Percentiles rank a stretch among this genome's conserved stretches.
These are phyloP conservation scores for Solidago caesia DNA, from an alignment of 129 eudicot species.

Conservation along the genomic window DNA sequence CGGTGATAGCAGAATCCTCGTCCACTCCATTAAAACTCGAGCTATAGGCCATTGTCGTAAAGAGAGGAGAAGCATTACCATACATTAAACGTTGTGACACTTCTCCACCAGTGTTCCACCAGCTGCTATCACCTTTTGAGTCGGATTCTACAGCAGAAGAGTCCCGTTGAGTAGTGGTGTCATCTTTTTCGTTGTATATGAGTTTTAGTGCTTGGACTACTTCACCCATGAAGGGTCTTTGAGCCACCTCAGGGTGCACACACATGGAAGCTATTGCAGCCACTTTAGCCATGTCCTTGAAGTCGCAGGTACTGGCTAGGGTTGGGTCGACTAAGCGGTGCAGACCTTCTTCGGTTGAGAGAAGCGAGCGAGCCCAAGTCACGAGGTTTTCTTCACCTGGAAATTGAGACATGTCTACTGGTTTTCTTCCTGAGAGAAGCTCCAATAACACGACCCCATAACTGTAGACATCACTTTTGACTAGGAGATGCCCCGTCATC, in stretches of 20 bases:
- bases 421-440: conserved; percentile 77
- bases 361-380: conserved; percentile 78
- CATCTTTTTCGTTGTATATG: conserved; percentile 65
- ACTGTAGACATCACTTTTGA: conserved; percentile 90
- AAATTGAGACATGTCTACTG: conserved; percentile 87
- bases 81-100: conserved; percentile 36
- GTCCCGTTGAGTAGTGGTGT: conserved; percentile 52
- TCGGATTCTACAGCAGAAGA: conserved; percentile 63
- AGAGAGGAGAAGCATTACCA: conserved; percentile 45
- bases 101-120: conserved; percentile 69
- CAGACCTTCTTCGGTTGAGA: conserved; percentile 70
- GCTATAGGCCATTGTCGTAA: conserved; percentile 67
- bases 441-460: conserved; percentile 85
- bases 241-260: conserved; percentile 82
- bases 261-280: conserved; percentile 89
- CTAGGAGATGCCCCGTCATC: conserved; percentile 92
- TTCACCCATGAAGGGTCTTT: conserved; percentile 93
- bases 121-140: conserved; percentile 62
- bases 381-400: conserved; percentile 84
- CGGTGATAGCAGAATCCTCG: conserved; percentile 35
- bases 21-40: conserved; percentile 34
- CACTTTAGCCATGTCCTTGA: conserved; percentile 77
- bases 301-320: conserved; percentile 55
- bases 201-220: conserved; percentile 89
- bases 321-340: conserved; percentile 64